Conservation (phyloP, 2,329 filamentous ascomycete species). For the Pseudogymnoascus sp. region DNA sequence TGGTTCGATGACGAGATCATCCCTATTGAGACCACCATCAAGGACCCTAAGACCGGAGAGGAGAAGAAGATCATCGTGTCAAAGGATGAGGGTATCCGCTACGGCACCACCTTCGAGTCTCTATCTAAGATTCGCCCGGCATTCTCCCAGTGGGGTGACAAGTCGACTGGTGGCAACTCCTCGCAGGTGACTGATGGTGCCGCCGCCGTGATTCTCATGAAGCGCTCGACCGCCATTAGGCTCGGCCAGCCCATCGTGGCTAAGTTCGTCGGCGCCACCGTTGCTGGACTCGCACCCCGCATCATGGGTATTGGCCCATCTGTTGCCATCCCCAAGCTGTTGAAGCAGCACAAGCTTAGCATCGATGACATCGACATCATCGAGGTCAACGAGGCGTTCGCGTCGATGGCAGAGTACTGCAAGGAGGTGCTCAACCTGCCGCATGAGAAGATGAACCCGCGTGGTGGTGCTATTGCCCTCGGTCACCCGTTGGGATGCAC, state of each 20-base stretch:
- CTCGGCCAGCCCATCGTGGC: conserved; percentile 85
- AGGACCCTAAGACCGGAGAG: conserved; percentile 75
- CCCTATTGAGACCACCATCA: conserved; percentile 72
- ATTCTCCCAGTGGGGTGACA: conserved; percentile 81
- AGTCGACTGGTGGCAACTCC: conserved; percentile 85
- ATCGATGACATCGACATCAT: conserved; percentile 80
- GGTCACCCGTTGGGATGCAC: conserved; percentile 77
- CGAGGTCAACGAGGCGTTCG: conserved; percentile 97
- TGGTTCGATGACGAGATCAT: conserved; percentile 92
- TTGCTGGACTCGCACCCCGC: conserved; percentile 80
- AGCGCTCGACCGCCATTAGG: conserved; percentile 77
- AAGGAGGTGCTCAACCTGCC: conserved; percentile 62
- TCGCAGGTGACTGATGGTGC: conserved; percentile 93
- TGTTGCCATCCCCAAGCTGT: conserved; percentile 70
- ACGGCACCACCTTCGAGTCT: conserved; percentile 76
- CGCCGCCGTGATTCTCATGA: conserved; percentile 86
- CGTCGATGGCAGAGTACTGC: conserved; percentile 96
- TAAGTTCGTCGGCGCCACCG: conserved; percentile 88
- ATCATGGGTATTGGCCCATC: conserved; percentile 94
- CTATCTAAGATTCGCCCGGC: conserved; percentile 80
- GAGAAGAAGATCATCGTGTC: conserved; percentile 68
- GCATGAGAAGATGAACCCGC: conserved; percentile 68
- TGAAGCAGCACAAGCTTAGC: conserved; percentile 67
- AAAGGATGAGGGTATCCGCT: conserved; percentile 82
- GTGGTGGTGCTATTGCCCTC: conserved; percentile 74